Evolutionary conservation across 768 basidiomycete genomes (phyloP).

Genomic region (Rhodosporidiobolus odoratus): DNA sequence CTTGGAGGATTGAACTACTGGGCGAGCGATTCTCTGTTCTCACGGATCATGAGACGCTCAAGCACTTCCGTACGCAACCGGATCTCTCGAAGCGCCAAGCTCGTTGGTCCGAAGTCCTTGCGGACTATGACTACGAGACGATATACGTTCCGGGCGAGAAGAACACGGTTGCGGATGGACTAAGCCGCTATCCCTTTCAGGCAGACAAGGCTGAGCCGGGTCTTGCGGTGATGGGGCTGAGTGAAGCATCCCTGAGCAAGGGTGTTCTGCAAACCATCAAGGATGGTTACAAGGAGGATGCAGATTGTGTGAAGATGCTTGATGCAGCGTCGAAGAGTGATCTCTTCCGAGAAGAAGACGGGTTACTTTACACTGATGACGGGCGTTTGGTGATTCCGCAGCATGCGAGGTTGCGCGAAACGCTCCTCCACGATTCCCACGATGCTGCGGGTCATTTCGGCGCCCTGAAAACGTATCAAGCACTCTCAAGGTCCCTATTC

Average conservation of each 20-base stretch:
- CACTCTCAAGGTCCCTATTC: too few species aligned
- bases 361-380: too few species aligned
- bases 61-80: conserved; percentile 6
- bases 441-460: too few species aligned
- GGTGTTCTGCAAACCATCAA: too few species aligned
- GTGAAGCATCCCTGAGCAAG: neutral
- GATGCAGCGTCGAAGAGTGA: too few species aligned
- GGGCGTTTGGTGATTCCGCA: too few species aligned
- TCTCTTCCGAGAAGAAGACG: too few species aligned
- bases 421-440: too few species aligned
- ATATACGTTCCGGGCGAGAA: conserved; percentile 2
- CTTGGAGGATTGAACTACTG: conserved; percentile 1
- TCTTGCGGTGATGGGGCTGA: neutral
- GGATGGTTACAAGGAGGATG: too few species aligned
- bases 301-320: too few species aligned
- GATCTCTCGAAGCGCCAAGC: conserved; percentile 22
- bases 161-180: conserved; percentile 5
- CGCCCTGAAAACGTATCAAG: too few species aligned
- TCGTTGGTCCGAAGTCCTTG: conserved; percentile 13
- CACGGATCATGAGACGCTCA: conserved; percentile 19
- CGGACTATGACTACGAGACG: conserved; percentile 9
- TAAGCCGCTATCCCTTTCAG: conserved; percentile 3
- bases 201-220: neutral
- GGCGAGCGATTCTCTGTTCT: neutral
- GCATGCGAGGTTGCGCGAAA: too few species aligned